Evolutionary conservation across 352 stramenopile genomes (phyloP).

Genomic region (Pythium myriotylum): DNA sequence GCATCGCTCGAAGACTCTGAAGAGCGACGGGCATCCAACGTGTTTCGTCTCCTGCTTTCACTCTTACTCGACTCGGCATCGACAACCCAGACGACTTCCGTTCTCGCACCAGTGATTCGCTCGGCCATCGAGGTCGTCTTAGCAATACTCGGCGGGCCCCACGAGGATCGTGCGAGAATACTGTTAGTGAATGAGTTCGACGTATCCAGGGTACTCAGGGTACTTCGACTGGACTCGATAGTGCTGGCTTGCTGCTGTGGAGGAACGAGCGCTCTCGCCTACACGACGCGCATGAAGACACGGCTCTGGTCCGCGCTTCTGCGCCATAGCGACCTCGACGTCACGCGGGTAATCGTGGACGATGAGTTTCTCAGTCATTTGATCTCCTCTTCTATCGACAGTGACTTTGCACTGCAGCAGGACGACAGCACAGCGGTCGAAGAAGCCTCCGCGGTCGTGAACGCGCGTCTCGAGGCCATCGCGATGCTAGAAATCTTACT

Average conservation of each 20-base stretch:
- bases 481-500: slow-evolving; percentile 18
- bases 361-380: slow-evolving; percentile 7
- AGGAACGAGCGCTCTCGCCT: not conserved
- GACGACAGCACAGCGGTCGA: not conserved
- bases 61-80: not conserved
- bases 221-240: slow-evolving; percentile 5
- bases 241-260: slow-evolving; percentile 6
- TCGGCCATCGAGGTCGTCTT: not conserved
- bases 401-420: slow-evolving; percentile 8
- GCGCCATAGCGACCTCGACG: slow-evolving; percentile 5
- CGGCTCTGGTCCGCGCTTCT: slow-evolving; percentile 23
- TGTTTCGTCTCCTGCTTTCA: not conserved
- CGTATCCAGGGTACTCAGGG: not conserved
- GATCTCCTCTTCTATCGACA: not conserved
- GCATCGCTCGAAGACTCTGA: no score
- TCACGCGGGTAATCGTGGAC: slow-evolving; percentile 10
- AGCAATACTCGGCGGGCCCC: not conserved
- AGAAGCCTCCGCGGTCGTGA: slow-evolving; percentile 2
- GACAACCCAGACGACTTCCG: not conserved
- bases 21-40: not conserved
- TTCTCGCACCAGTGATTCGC: not conserved
- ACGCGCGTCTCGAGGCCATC: slow-evolving; percentile 12
- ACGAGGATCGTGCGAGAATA: not conserved
- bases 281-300: not conserved
- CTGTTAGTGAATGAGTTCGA: slow-evolving; percentile 6